Evolutionary conservation across 768 basidiomycete species (phyloP), one percentile per base, ranked within the genome.

Genomic region (Mycena metata): DNA sequence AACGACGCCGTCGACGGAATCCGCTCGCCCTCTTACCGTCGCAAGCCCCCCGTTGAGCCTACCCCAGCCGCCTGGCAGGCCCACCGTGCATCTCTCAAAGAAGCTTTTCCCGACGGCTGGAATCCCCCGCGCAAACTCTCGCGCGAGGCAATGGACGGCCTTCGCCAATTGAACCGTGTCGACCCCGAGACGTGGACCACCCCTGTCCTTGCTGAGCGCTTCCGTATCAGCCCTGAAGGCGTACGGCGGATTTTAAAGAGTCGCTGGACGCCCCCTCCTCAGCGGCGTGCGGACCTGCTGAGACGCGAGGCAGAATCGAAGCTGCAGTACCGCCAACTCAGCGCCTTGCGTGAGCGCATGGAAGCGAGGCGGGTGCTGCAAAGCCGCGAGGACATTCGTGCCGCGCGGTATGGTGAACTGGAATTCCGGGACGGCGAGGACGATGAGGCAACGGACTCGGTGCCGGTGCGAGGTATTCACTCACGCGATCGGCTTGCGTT

Each of bases 191-290:
- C 79, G 52, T 94, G 91, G 80, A 86, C 84, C 41, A 91, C 90
- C 15, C 84, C 88, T 30, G 79, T 88, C 0, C 86, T 96, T n/a
- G 90, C 93, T 17, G 86, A 90, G 66, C 86, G 86, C 75, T 96
- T 96, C 80, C 89, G 83, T 76, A 88, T 95, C 76, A 91, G 90
- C 72, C 88, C 91, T 41, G 95, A 96, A 81, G 93, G 91, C 12
- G 90, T 95, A 42, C 82, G 91, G 67, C 82, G 95, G 73, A 93
- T 96, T 64, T 77, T 96, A 74, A 90, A 88, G 80, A 92, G 91
- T 78, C 88, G 83, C 69, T 95, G 91, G 89, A 82, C 85, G 76
- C 90, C 91, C 26, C 80, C 84, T 57, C 79, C 77, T 71, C 89
- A 88, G 79, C 83, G 84, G 79, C 83, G 83, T 71, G 79, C 81